Base-by-base conservation (phyloP, 495 filamentous ascomycete genomes). In the Collariella sp. region DNA sequence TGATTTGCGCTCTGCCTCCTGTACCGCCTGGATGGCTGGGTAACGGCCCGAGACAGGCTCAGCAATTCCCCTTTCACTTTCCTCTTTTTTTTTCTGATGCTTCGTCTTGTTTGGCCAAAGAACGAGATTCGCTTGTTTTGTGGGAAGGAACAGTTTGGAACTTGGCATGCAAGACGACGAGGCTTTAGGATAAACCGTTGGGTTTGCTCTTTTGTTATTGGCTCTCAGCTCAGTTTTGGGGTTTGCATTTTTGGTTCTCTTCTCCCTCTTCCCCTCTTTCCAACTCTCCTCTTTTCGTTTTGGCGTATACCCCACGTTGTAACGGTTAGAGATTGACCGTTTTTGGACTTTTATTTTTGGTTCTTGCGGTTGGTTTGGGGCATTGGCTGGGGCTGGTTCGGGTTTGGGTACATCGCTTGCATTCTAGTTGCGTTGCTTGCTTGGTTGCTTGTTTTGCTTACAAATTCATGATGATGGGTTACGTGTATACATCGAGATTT, bases 241-340 rank as follows among this genome's bases (percentile, higher is more conserved):
- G 23, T 40, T 22, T 29, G 54, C 7, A 46, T 5, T 54, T 31
- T 34, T 42, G 29, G 15, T 24, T 48, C 47, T 41, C 38, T 49
- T 36, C 36, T 33, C 38, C 33, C 40, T n/a, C n/a, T 33, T 33
- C 46, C 40, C 12, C n/a, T 33, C 24, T 40, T 19, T 51, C 39
- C 51, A 35, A 41, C 29, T 24, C 48, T 41, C 34, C 11, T 43
- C 11, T 16, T 49, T 62, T 46, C 41, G 9, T 33, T 54, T 49
- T 35, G 23, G 13, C 49, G 49, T 58, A 58, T 58, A 58, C 56
- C 56, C 56, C 51, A 44, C 40, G 22, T 57, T 61, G n/a, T 29
- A 7, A 46, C 48, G 18, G 12, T 12, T 52, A 45, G 41, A 53
- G n/a, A 3, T 29, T 13, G 23, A 24, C 50, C 36, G 38, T 26